These are phyloP conservation scores for Populus alba DNA, from an alignment of 345 rosid genomes.

Conservation along the genomic window DNA sequence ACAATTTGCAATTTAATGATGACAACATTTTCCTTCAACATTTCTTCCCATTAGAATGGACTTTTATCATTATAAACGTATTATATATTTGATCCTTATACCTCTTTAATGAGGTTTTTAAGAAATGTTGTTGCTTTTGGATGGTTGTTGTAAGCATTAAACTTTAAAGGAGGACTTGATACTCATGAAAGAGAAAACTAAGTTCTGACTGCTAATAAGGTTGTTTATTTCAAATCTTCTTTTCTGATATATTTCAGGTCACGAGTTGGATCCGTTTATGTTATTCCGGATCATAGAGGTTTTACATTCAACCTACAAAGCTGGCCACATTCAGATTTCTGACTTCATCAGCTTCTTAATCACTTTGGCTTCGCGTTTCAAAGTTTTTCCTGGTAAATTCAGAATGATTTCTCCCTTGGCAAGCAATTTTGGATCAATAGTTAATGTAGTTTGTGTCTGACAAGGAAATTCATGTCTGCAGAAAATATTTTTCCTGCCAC, in stretches of 20 bases:
- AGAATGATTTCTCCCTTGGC: conserved; percentile 10
- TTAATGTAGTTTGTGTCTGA: conserved; percentile 13
- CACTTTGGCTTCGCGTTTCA: conserved; percentile 55
- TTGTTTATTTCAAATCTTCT: neutral
- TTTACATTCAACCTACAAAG: conserved; percentile 56
- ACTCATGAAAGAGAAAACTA: neutral
- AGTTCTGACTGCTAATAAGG: neutral
- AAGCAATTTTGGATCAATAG: neutral
- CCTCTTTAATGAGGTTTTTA: neutral
- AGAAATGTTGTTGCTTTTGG: neutral
- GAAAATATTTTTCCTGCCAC: conserved; percentile 33
- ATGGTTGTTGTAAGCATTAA: neutral
- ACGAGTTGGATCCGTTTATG: conserved; percentile 52
- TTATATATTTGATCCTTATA: neutral
- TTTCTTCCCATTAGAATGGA: neutral
- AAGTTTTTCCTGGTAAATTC: conserved; percentile 56
- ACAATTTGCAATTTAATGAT: neutral
- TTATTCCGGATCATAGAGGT: conserved; percentile 56
- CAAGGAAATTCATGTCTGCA: conserved; percentile 30
- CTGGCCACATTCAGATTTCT: conserved; percentile 62
- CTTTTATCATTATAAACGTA: neutral
- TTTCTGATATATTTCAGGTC: conserved; percentile 43
- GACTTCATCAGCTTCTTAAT: conserved; percentile 66
- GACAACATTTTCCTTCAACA: too few relatives aligned
- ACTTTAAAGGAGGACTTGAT: neutral